Conservation (phyloP, 2,329 filamentous ascomycete species). For the Neodidymelliopsis sp. region DNA sequence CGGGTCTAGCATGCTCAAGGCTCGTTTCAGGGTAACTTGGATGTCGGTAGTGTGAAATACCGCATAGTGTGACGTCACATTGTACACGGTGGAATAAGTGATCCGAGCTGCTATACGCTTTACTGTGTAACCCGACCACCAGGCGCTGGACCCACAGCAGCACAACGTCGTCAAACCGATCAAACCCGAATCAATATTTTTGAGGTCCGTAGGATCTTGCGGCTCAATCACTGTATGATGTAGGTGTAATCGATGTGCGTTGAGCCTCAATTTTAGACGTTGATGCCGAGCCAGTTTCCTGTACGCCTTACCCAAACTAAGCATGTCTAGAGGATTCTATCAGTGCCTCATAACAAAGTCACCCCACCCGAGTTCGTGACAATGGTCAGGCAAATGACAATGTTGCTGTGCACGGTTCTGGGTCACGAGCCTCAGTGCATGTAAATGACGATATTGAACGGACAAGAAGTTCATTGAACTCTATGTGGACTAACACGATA, state of each 20-base stretch:
- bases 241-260: not conserved
- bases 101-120: not conserved
- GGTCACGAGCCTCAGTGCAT: not conserved
- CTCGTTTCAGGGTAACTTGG: not conserved
- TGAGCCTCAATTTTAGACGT: not conserved
- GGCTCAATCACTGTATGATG: not conserved
- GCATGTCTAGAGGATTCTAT: not conserved
- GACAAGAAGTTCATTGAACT: not conserved
- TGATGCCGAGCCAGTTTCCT: not conserved
- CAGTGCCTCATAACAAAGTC: not conserved
- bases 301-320: not conserved
- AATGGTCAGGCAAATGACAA: too few relatives aligned
- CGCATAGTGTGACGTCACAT: slow-evolving; percentile 8
- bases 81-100: not conserved
- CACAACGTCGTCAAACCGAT: not conserved
- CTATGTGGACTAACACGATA: slow-evolving; percentile 5
- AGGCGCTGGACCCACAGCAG: not conserved
- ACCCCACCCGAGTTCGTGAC: not conserved
- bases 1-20: not conserved
- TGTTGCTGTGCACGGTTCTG: not conserved
- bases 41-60: slow-evolving; percentile 1
- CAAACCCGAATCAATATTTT: not conserved
- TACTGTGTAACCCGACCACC: not conserved
- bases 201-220: not conserved
- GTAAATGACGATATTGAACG: not conserved